These are phyloP conservation scores for Crithidia expoeki DNA, from an alignment of 208 protist species.

Conservation along the genomic window DNA sequence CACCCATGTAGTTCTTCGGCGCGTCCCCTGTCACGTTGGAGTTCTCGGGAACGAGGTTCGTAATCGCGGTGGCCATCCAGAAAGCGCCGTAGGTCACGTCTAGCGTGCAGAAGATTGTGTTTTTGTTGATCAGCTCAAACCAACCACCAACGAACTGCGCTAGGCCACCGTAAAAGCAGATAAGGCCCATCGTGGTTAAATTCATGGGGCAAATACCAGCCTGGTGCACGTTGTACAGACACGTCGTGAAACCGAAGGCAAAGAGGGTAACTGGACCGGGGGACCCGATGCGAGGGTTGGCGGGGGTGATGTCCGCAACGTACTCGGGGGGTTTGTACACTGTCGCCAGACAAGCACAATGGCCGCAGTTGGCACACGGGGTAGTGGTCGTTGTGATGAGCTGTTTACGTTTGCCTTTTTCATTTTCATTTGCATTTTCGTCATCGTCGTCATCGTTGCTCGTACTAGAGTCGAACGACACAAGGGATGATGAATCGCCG, in stretches of 20 bases:
- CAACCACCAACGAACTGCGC: slow-evolving; percentile 58
- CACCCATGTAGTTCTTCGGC: slow-evolving; percentile 26
- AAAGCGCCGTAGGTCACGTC: slow-evolving; percentile 53
- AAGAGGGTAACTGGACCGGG: slow-evolving; percentile 50
- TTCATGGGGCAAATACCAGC: slow-evolving; percentile 40
- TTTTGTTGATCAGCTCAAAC: slow-evolving; percentile 47
- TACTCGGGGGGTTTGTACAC: slow-evolving; percentile 14
- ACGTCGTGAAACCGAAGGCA: slow-evolving; percentile 66
- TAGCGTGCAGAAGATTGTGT: slow-evolving; percentile 51
- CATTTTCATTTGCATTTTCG: background rate
- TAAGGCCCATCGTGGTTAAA: slow-evolving; percentile 37
- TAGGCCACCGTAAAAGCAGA: slow-evolving; percentile 51
- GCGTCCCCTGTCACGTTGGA: background rate
- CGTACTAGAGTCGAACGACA: slow-evolving; percentile 1
- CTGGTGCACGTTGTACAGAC: slow-evolving; percentile 58
- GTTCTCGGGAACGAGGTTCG: slow-evolving; percentile 16
- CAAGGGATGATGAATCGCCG: slow-evolving; percentile 6
- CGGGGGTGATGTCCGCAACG: slow-evolving; percentile 12
- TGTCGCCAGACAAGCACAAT: background rate
- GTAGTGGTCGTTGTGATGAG: background rate
- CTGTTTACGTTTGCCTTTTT: background rate
- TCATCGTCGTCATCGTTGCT: background rate
- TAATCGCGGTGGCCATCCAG: slow-evolving; percentile 44
- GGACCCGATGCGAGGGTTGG: slow-evolving; percentile 29
- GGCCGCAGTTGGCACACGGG: slow-evolving; percentile 10